Evolutionary conservation across 2,329 filamentous ascomycete species (phyloP).

Genomic region (Fusarium cyanostomum): DNA sequence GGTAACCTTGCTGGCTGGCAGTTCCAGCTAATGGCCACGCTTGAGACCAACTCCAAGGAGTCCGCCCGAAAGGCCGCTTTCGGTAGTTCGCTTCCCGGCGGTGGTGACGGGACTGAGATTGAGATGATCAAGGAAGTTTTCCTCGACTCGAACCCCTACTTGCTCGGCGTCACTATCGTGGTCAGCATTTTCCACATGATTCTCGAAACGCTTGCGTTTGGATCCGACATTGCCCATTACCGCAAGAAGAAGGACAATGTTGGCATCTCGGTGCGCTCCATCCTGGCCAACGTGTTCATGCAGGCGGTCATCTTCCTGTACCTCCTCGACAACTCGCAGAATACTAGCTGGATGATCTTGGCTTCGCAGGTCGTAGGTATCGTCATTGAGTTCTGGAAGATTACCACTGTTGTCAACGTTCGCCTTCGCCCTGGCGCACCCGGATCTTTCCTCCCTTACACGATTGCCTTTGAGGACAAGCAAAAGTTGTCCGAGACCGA

Average conservation of each 20-base stretch:
- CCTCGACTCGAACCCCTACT: slow-evolving; percentile 91
- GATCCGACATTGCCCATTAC: slow-evolving; percentile 97
- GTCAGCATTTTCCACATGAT: slow-evolving; percentile 92
- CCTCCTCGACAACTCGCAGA: slow-evolving; percentile 95
- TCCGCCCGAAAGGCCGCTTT: slow-evolving; percentile 80
- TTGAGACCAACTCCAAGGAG: slow-evolving; percentile 89
- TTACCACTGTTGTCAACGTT: slow-evolving; percentile 94
- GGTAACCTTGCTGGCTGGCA: slow-evolving; percentile 89
- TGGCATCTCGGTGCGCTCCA: slow-evolving; percentile 94
- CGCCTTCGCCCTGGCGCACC: slow-evolving; percentile 75
- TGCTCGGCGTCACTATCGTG: slow-evolving; percentile 83
- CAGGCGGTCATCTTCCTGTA: slow-evolving; percentile 96
- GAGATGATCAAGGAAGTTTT: slow-evolving; percentile 98
- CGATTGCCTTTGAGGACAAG: slow-evolving; percentile 92
- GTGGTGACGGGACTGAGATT: slow-evolving; percentile 90
- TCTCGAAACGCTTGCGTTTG: slow-evolving; percentile 96
- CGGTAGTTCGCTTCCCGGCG: slow-evolving; percentile 75
- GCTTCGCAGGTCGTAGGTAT: slow-evolving; percentile 89
- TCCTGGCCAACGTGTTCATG: slow-evolving; percentile 98
- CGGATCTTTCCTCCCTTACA: slow-evolving; percentile 79
- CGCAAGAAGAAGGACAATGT: slow-evolving; percentile 99
- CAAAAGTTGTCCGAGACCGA: slow-evolving; percentile 95
- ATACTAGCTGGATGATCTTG: slow-evolving; percentile 99
- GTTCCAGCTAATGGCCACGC: slow-evolving; percentile 82
- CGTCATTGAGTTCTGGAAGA: slow-evolving; percentile 82